Conservation (phyloP, 1,139 yeast genomes). For the Wickerhamomyces sp. region DNA sequence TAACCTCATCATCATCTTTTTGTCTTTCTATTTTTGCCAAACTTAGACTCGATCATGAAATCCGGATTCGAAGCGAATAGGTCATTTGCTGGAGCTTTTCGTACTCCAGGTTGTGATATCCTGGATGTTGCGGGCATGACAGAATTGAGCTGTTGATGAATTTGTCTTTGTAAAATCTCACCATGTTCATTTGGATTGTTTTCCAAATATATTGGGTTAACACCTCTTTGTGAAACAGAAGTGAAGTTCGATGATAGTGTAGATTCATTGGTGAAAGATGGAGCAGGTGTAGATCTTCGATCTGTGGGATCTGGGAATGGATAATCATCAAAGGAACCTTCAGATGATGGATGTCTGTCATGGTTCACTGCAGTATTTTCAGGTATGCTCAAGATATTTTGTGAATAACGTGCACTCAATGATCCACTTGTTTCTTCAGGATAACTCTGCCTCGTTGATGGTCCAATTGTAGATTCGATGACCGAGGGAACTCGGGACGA, state of each 20-base stretch:
- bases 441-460: slow-evolving; percentile 2
- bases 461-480: slow-evolving; percentile 10
- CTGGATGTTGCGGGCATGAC: not conserved
- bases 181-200: slow-evolving; percentile 18
- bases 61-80: slow-evolving; percentile 18
- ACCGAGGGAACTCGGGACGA: slow-evolving; percentile 17
- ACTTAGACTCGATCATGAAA: slow-evolving; percentile 8
- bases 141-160: slow-evolving; percentile 3
- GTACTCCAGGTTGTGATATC: too few species aligned
- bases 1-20: not conserved
- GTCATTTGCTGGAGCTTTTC: slow-evolving; percentile 8
- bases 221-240: slow-evolving; percentile 72
- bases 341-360: slow-evolving; percentile 6
- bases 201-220: slow-evolving; percentile 52
- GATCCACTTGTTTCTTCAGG: slow-evolving; percentile 10
- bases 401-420: not conserved
- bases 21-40: not conserved
- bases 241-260: slow-evolving; percentile 56
- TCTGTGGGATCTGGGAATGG: slow-evolving; percentile 21
- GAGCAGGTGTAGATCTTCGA: slow-evolving; percentile 23
- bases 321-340: slow-evolving; percentile 6
- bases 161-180: slow-evolving; percentile 3
- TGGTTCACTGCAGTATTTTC: slow-evolving; percentile 8
- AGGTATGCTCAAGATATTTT: slow-evolving; percentile 5
- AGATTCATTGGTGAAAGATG: slow-evolving; percentile 28